A percentile compares a stretch with the other conserved stretches of the same genome.
phyloP scores from a whole-genome alignment of 805 yeast species.

The Sugiyamaella smithiae region DNA sequence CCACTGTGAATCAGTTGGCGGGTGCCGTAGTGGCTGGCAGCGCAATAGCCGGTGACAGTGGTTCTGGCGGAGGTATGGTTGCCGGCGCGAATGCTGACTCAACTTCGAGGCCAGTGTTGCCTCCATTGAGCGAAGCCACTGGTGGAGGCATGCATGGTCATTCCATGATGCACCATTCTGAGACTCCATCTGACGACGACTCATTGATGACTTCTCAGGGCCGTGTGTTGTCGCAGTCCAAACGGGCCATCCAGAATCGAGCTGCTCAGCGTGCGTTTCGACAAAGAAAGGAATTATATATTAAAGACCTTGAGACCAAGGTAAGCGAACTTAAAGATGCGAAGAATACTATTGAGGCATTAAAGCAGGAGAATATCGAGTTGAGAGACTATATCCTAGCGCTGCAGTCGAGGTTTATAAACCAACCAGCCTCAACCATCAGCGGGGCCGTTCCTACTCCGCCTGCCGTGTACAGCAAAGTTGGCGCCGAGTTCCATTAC shows the following conservation, averaged over 20 bases:
- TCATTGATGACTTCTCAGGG: not conserved
- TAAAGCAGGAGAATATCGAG: constrained; percentile 66
- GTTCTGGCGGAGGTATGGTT: not conserved
- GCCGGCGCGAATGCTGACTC: not conserved
- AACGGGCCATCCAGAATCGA: constrained; percentile 89
- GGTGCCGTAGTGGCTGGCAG: not conserved
- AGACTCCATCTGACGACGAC: not conserved
- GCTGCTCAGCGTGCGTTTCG: constrained; percentile 91
- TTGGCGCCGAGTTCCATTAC: not conserved
- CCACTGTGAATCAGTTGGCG: not conserved
- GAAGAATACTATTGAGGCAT: constrained; percentile 60
- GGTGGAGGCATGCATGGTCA: not conserved
- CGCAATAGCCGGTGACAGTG: not conserved
- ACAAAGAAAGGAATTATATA: constrained; percentile 74
- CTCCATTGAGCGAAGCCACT: not conserved
- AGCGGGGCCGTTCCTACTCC: constrained; percentile 43
- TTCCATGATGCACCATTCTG: not conserved
- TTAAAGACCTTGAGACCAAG: constrained; percentile 73
- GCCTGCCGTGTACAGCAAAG: constrained; percentile 30
- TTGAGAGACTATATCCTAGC: constrained; percentile 70
- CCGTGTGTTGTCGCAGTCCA: constrained; percentile 57
- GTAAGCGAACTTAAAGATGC: constrained; percentile 62
- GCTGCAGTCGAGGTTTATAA: constrained; percentile 64
- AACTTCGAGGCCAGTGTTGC: not conserved
- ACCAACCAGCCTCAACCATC: constrained; percentile 34